Evolutionary conservation across 2,329 filamentous ascomycete genomes (phyloP).

Genomic region (Penicillium sp.): DNA sequence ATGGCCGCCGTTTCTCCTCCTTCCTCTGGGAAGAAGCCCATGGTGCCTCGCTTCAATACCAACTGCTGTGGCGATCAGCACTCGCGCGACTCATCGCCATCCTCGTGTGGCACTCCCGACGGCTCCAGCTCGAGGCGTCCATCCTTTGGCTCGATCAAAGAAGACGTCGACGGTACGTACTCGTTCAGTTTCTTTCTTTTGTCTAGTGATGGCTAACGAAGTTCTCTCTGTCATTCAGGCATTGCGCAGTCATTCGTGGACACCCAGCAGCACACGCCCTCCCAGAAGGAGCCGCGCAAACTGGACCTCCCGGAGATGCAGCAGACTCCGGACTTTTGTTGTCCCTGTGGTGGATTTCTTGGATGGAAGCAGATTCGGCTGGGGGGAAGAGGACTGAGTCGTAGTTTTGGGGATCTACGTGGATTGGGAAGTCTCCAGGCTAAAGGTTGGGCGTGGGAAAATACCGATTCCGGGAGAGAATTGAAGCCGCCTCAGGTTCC

Average conservation of each 20-base stretch:
- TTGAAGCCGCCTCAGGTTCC: slow-evolving; percentile 15
- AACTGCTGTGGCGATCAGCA: slow-evolving; percentile 21
- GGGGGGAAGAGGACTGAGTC: slow-evolving; percentile 44
- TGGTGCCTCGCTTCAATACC: slow-evolving; percentile 21
- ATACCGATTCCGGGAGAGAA: slow-evolving; percentile 20
- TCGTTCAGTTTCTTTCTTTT: neutral
- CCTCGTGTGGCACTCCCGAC: slow-evolving; percentile 34
- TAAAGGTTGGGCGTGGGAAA: slow-evolving; percentile 45
- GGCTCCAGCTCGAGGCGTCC: slow-evolving; percentile 40
- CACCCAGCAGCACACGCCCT: slow-evolving; percentile 32
- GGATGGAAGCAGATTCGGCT: slow-evolving; percentile 47
- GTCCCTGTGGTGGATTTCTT: slow-evolving; percentile 45
- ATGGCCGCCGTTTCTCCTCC: slow-evolving; percentile 31
- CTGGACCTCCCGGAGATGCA: slow-evolving; percentile 32
- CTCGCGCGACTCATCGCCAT: slow-evolving; percentile 35
- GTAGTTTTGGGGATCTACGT: slow-evolving; percentile 45
- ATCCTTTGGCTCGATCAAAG: slow-evolving; percentile 46
- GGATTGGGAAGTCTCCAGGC: slow-evolving; percentile 34
- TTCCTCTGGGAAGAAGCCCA: slow-evolving; percentile 26
- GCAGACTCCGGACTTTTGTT: slow-evolving; percentile 44
- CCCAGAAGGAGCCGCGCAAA: slow-evolving; percentile 27
- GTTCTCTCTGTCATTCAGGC: slow-evolving; percentile 22
- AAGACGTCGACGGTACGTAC: slow-evolving; percentile 42
- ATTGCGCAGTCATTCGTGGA: slow-evolving; percentile 47
- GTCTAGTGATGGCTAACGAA: neutral